Evolutionary conservation across 768 basidiomycete genomes (phyloP).

Genomic region (Mrakia gelida): DNA sequence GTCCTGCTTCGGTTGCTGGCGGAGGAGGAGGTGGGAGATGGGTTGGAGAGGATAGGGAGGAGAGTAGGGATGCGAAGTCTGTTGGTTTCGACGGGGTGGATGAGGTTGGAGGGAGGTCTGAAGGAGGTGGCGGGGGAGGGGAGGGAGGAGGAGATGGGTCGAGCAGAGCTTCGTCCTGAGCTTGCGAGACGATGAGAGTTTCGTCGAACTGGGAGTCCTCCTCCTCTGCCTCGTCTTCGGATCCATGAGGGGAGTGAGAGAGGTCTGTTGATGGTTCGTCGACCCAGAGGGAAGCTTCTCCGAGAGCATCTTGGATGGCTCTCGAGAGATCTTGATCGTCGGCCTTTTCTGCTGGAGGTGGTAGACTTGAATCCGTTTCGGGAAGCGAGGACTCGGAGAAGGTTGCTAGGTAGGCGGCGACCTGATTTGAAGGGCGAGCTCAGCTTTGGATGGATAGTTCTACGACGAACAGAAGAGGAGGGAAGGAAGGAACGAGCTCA

Average conservation of each 20-base stretch:
- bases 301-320: neutral
- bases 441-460: neutral
- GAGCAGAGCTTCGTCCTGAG: conserved; percentile 12
- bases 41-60: neutral
- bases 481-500: neutral
- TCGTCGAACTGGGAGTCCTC: conserved; percentile 14
- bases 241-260: neutral
- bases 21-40: neutral
- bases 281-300: conserved; percentile 1
- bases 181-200: neutral
- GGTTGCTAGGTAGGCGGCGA: neutral
- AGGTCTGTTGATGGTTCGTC: neutral
- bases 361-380: neutral
- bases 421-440: neutral
- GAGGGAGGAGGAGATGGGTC: neutral
- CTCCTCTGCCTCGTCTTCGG: neutral
- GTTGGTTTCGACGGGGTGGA: neutral
- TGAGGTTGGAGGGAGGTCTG: neutral
- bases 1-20: neutral
- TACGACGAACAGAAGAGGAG: neutral
- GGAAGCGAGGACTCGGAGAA: neutral
- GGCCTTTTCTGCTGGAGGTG: neutral
- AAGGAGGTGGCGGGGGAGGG: neutral
- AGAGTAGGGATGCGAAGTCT: conserved; percentile 3
- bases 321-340: neutral